A percentile compares a stretch with the other conserved stretches of the same genome.
Evolutionary conservation across 2,329 filamentous ascomycete species (phyloP).

Genomic region (Diaporthe vaccinii): DNA sequence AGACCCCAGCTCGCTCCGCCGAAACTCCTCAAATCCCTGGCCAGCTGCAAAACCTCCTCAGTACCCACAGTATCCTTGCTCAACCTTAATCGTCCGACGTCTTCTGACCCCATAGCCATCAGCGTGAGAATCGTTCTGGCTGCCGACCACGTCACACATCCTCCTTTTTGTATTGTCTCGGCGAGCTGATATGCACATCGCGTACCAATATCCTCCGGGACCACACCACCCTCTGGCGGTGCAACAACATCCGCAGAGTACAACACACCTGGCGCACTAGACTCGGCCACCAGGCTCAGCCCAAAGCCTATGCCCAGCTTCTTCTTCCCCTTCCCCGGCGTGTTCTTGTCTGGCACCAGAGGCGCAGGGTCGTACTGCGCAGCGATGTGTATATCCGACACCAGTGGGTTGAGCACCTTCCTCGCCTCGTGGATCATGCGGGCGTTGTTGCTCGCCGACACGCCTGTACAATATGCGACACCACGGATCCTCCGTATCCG

Average conservation of each 20-base stretch:
- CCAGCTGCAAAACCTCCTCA: slow-evolving; percentile 83
- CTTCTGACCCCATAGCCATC: slow-evolving; percentile 98
- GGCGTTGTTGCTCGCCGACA: slow-evolving; percentile 92
- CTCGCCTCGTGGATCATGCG: slow-evolving; percentile 94
- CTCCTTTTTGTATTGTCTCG: slow-evolving; percentile 84
- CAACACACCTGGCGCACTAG: slow-evolving; percentile 82
- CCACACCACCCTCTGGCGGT: slow-evolving; percentile 82
- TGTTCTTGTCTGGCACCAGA: slow-evolving; percentile 67
- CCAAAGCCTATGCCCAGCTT: slow-evolving; percentile 92
- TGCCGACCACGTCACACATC: slow-evolving; percentile 81
- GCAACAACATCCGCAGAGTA: slow-evolving; percentile 88
- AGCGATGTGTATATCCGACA: slow-evolving; percentile 91
- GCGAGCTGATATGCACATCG: slow-evolving; percentile 90
- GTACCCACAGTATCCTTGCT: slow-evolving; percentile 85
- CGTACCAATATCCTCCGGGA: slow-evolving; percentile 92
- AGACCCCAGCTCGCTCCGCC: slow-evolving; percentile 93
- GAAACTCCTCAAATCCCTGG: slow-evolving; percentile 88
- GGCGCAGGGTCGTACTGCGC: slow-evolving; percentile 80
- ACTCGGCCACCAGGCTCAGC: slow-evolving; percentile 90
- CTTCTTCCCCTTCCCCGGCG: slow-evolving; percentile 60
- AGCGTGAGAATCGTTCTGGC: slow-evolving; percentile 83
- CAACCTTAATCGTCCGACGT: slow-evolving; percentile 88
- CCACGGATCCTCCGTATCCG: slow-evolving; percentile 90
- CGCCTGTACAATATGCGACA: slow-evolving; percentile 93
- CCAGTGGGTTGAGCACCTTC: slow-evolving; percentile 87